Base-by-base conservation (phyloP, 2,329 filamentous ascomycete species). In the Celoporthe dispersa region DNA sequence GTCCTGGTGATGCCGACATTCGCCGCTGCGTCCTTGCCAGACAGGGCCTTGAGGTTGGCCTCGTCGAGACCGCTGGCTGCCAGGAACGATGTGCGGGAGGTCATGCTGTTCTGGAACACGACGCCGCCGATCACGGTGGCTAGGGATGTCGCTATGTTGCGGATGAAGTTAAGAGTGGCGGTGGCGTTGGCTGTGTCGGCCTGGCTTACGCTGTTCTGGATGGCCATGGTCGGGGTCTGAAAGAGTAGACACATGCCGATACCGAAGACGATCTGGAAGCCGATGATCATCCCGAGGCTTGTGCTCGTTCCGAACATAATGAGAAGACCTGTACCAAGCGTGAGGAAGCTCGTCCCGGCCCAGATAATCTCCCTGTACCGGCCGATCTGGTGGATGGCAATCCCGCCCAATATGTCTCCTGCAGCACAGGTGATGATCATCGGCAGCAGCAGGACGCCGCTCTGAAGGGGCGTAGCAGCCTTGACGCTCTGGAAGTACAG, bases 401-500 rank as follows among this genome's bases (percentile, higher is more conserved):
- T 59, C 9, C 78, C 78, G 2, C 74, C 60, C n/a, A 64, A 8
- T 11, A 61, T 63, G n/a, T 66, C 64, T 7, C 64, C 64, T 3
- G 53, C 48, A 1, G 67, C 59, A 44, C 39, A 44, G 25, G 67
- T 63, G 19, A 68, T 41, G 19, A 64, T 64, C 41, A 68, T 51
- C 1, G 67, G 59, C 31, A 68, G 25, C 22, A 68, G 41, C 28
- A 64, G 33, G 28, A 89, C 72, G 1, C 84, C 84, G 0, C 86
- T 89, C 8, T 79, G 81, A 33, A 90, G 79, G 0, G 89, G 87
- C 0, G 83, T 84, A 1, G 86, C 86, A 67, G 83, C 5, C 88
- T 84, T 0, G 6, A 88, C 90, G 3, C 87, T 84, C 76, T 93
- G 91, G 60, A 91, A 88, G 77, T 88, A 92, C 0, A 93, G 82